phyloP scores from a whole-genome alignment of 345 rosid species.

The Arabidopsis suecica region DNA sequence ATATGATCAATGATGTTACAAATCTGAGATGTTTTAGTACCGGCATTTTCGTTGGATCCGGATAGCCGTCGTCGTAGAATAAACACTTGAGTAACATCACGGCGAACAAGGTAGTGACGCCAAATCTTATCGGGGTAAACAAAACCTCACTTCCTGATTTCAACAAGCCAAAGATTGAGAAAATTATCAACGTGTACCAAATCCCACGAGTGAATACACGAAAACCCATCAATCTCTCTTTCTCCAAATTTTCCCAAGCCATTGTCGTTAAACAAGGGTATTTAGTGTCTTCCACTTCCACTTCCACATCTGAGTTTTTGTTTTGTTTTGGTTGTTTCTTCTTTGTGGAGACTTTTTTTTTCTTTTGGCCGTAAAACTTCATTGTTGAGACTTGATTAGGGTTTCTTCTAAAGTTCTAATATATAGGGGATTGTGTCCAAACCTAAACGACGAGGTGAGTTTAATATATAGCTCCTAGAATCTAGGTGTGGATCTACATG shows the following conservation, averaged over 20 bases:
- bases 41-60: neutral
- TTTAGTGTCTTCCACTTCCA: neutral
- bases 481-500: too few relatives aligned
- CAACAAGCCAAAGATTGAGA: conserved; percentile 7
- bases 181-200: conserved; percentile 6
- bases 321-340: too few relatives aligned
- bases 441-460: too few relatives aligned
- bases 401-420: too few relatives aligned
- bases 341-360: too few relatives aligned
- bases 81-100: conserved; percentile 22
- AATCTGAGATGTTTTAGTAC: neutral
- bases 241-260: neutral
- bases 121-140: neutral
- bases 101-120: neutral
- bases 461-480: too few relatives aligned
- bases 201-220: conserved; percentile 29
- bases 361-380: too few relatives aligned
- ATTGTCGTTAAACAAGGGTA: neutral
- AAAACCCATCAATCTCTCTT: conserved; percentile 12
- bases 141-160: neutral
- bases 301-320: neutral
- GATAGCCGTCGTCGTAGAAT: neutral
- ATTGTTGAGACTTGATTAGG: too few relatives aligned
- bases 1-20: conserved; percentile 7
- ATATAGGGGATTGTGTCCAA: too few relatives aligned